A percentile compares a stretch with the other conserved stretches of the same genome.
phyloP scores from a whole-genome alignment of 306 rosid species.

The Corylus avellana region DNA sequence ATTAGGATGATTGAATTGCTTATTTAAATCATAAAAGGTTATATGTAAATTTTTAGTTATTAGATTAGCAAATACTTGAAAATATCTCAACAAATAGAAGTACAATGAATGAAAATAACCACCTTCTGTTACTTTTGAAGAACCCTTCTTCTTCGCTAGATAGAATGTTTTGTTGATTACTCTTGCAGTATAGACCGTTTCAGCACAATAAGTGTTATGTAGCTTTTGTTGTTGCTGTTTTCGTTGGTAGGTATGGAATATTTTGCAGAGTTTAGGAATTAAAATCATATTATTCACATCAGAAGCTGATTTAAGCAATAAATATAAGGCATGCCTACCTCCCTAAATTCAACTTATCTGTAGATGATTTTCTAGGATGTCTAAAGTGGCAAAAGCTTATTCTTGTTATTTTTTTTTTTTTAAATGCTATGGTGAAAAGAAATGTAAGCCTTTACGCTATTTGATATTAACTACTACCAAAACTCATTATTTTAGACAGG shows the following conservation, averaged over 20 bases:
- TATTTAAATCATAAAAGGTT: background rate
- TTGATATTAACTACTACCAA: background rate
- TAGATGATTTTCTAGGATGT: background rate
- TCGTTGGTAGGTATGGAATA: background rate
- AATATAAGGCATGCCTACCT: background rate
- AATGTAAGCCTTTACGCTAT: background rate
- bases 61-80: background rate
- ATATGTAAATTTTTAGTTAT: background rate
- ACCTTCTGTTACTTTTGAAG: background rate
- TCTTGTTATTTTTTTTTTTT: too few species aligned
- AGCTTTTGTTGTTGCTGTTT: background rate
- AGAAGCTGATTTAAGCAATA: background rate
- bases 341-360: background rate
- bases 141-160: background rate
- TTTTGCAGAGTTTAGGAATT: background rate
- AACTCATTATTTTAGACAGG: slow-evolving; percentile 3
- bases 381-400: too few species aligned
- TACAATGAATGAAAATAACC: background rate
- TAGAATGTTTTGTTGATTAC: background rate
- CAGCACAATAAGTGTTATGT: background rate
- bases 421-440: background rate
- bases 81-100: background rate
- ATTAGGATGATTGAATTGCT: background rate
- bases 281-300: background rate
- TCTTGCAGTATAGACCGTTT: background rate